Base-by-base conservation (phyloP, 164 flowering plant genomes). In the Piper betle region DNA sequence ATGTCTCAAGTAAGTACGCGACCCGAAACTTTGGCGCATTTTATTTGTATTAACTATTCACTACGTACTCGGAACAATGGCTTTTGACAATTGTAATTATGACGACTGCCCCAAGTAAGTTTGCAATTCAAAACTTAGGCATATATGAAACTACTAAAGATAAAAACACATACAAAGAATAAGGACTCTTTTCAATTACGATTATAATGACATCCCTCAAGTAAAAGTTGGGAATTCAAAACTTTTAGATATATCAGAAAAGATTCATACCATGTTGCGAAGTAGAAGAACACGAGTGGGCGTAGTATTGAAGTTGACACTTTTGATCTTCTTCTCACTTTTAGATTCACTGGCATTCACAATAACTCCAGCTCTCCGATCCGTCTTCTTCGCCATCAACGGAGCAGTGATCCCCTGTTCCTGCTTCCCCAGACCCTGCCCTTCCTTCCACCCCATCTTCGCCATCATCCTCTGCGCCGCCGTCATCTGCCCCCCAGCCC, bases 381-480 rank as follows among this genome's bases (percentile, higher is more conserved):
- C 99, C 0, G 97, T 94, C 81, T 91, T 94, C 75, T 84, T 91
- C 1, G 97, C 99, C 93, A 94, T 79, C 75, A 94, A 72, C 0
- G 99, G 97, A 53, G 97, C 88, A 2, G 96, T 94, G 60, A 94
- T 94, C 55, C 99, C 99, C 67, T 94, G 99, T 74, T 94, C 99
- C 75, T 81, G 96, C 77, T 80, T 94, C 55, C 99, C 99, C 58
- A 94, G 81, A n/a, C 99, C 99, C 70, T 94, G 99, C 20, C 99
- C 99, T 62, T 81, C 77, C 74, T 94, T 94, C 99, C 99, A 94
- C 15, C 99, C 99, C 99, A 94, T 94, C 76, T 88, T 94, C 1
- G 99, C 99, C 99, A 94, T 94, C 99, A 94, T 94, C 66, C 93
- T 84, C 68, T 94, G 99, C 0, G 99, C 99, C 0, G 97, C 96